These are phyloP conservation scores for Neofusicoccum parvum DNA, from an alignment of 2,329 filamentous ascomycete genomes.

Conservation along the genomic window DNA sequence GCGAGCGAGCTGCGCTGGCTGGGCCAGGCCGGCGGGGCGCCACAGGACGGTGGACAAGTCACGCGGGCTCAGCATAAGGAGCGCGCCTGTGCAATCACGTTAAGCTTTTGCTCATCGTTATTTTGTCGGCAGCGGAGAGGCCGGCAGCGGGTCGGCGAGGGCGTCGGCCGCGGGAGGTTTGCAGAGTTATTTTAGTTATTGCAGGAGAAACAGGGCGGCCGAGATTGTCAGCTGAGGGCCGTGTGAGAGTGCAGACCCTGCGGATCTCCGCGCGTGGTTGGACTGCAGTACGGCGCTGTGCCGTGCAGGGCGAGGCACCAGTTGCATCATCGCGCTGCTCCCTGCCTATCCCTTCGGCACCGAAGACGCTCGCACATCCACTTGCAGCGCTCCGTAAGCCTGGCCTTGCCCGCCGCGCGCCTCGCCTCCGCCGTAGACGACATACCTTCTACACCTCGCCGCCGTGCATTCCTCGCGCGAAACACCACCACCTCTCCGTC, in stretches of 20 bases:
- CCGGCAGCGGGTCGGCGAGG: not conserved
- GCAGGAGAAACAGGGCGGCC: slow-evolving; percentile 9
- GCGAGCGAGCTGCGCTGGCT: slow-evolving; percentile 2
- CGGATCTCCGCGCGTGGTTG: slow-evolving; percentile 2
- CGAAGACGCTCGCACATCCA: slow-evolving; percentile 12
- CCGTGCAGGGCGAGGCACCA: not conserved
- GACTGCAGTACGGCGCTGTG: not conserved
- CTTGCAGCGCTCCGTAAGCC: not conserved
- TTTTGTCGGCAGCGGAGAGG: not conserved
- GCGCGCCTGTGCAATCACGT: not conserved
- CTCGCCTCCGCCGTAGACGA: slow-evolving; percentile 6
- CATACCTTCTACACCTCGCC: not conserved
- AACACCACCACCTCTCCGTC: not conserved
- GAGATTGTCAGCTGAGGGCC: slow-evolving; percentile 18
- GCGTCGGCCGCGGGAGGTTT: not conserved
- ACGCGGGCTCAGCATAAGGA: slow-evolving; percentile 7
- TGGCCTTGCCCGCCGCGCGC: not conserved
- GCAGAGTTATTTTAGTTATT: not conserved
- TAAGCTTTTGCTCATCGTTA: not conserved
- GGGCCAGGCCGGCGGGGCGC: not conserved
- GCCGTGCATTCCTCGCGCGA: not conserved
- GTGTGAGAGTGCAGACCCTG: slow-evolving; percentile 14
- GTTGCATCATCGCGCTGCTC: slow-evolving; percentile 13
- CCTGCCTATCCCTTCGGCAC: slow-evolving; percentile 4
- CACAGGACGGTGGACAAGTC: not conserved